These are phyloP conservation scores for Aspergillus egyptiacus DNA, from an alignment of 495 filamentous ascomycete species.

Conservation along the genomic window DNA sequence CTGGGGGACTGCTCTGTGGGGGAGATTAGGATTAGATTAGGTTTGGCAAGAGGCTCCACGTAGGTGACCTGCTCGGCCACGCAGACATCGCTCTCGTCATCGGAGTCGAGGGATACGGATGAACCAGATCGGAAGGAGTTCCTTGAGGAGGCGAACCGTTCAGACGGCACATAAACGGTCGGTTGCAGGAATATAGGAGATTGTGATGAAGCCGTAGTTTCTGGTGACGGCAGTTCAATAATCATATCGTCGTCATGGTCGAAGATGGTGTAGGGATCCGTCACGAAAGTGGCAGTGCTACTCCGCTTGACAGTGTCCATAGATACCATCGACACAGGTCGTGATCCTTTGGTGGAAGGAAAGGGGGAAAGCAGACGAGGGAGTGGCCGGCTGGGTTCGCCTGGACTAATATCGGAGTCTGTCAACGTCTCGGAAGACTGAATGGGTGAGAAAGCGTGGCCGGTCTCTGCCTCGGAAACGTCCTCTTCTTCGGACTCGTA, in stretches of 20 bases:
- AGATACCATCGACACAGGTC: constrained; percentile 38
- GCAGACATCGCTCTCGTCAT: constrained; percentile 34
- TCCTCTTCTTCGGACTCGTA: constrained; percentile 45
- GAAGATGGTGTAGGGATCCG: constrained; percentile 31
- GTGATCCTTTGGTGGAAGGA: constrained; percentile 21
- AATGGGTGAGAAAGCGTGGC: constrained; percentile 31
- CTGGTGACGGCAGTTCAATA: constrained; percentile 35
- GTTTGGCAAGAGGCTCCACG: constrained; percentile 30
- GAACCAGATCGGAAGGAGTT: constrained; percentile 25
- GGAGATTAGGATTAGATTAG: constrained; percentile 36
- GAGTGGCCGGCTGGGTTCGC: constrained; percentile 21
- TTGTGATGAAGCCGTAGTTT: constrained; percentile 27
- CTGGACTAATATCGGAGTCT: constrained; percentile 31
- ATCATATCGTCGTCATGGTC: constrained; percentile 35
- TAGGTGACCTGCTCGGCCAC: constrained; percentile 34
- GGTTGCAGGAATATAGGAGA: constrained; percentile 33
- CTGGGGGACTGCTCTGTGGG: constrained; percentile 16
- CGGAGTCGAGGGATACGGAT: constrained; percentile 28
- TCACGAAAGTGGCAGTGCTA: constrained; percentile 30
- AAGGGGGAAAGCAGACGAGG: constrained; percentile 21
- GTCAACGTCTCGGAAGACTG: constrained; percentile 22
- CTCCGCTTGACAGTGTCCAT: constrained; percentile 41
- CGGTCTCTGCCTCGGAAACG: constrained; percentile 36
- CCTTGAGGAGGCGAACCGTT: constrained; percentile 16
- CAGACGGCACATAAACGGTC: constrained; percentile 28